Base-by-base conservation (phyloP, 1,284 basidiomycete species). In the Abortiporus biennis region DNA sequence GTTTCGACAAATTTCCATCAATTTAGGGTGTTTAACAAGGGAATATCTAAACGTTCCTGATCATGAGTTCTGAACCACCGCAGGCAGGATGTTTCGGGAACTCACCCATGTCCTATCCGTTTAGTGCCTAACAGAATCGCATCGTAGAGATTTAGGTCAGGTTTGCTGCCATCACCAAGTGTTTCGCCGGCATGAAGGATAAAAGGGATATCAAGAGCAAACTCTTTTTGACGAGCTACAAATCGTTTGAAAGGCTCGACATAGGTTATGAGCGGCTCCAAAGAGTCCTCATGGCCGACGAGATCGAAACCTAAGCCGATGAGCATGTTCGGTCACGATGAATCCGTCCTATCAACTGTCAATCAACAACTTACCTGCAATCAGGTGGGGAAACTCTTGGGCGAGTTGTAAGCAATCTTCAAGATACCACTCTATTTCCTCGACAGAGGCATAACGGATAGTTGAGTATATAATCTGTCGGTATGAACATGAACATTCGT, bases 171-270 rank as follows among this genome's bases (percentile, higher is more conserved):
- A 53, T 89, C 86, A 4, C 80, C 79, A 13, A 83, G 67, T 0
- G 85, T 89, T 61, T 89, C 85, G 24, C 85, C 87, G 0, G 83
- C 86, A 53, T 90, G 88, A 50, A 90, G 79, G 36, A 90, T 73
- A 57, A 86, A 87, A 1, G 88, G 87, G 21, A 90, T 76, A 21
- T 80, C 72, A 2, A 90, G 49, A 0, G 74, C 72, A 36, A 74
- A 65, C 44, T 79, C 74, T 40, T 72, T 67, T 47, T 77, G 73
- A 25, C 73, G 71, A 40, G 72, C 61, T 31, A 71, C 65, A 64
- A 89, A 89, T 22, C 65, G 65, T 4, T 84, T 62, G 13, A 91
- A 66, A 12, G 74, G 71, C 24, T 76, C 72, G 20, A 80, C 57
- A 56, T 89, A 90, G 51, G 81, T 67, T 8, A 69, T 74, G 22